Evolutionary conservation across 2,329 filamentous ascomycete species (phyloP), one percentile per base, ranked within the genome.

Genomic region (Talaromyces piceae): DNA sequence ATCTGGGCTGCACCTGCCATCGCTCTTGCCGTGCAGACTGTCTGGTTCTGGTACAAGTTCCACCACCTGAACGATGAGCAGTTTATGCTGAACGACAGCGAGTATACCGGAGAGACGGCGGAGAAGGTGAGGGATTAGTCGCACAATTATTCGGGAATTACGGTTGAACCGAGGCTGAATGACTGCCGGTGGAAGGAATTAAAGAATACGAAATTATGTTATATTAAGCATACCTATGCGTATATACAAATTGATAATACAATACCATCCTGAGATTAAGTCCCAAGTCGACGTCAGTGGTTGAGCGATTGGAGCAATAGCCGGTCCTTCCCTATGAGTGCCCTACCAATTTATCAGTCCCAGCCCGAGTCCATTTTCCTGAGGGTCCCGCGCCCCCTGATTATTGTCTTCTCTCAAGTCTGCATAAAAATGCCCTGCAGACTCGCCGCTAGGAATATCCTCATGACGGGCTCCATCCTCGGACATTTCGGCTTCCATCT

Each of bases 41-140:
- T 73, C 23, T 58, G 78, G 49, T 79, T 79, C 59, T 75, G 67
- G 62, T 72, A 68, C 61, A 61, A 68, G 22, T 77, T 78, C 57
- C 68, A 63, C 25, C 60, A 71, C 43, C 59, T 79, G 25, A 74
- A 78, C 47, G 59, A 75, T n/a, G 74, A 77, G 30, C 66, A 67
- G n/a, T 78, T 73, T 60, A 71, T 70, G 63, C 67, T 57, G 26
- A 45, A 43, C 12, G 47, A 49, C 4, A 26, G 16, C 30, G 41
- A 25, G n/a, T 47, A 43, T 9, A 7, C 39, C 25, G 39, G n/a
- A 43, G 39, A 43, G 20, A 22, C 20, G 5, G n/a, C 20, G 6
- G 39, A 43, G 39, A 37, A 37, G 20, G 33, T 37, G 16, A 37
- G 20, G 16, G 33, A 37, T n/a, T 37, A 13, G 20, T 37, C 5